Percentiles rank a stretch among this genome's conserved stretches.
These are phyloP conservation scores for Biancaea sappan DNA, from an alignment of 306 rosid species.

Conservation along the genomic window DNA sequence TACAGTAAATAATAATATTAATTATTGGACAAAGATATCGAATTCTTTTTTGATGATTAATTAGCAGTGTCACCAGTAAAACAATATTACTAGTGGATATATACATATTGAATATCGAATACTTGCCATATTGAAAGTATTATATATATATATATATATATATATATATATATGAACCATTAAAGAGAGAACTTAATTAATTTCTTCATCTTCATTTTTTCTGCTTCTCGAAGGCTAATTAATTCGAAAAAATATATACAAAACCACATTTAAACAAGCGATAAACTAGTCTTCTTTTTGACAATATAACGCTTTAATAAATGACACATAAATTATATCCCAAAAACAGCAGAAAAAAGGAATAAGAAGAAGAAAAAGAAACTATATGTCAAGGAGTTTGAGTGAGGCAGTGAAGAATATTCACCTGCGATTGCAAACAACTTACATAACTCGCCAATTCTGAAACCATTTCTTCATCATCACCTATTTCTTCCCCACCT, in stretches of 20 bases:
- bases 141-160: too few relatives aligned
- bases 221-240: neutral
- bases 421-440: constrained; percentile 77
- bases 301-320: neutral
- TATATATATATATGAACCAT: too few relatives aligned
- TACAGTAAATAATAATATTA: neutral
- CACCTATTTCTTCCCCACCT: constrained; percentile 64
- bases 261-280: neutral
- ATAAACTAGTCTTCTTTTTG: neutral
- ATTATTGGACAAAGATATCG: neutral
- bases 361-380: neutral
- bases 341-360: neutral
- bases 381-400: neutral
- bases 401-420: constrained; percentile 61
- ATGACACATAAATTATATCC: neutral
- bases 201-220: neutral
- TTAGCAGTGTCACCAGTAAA: too few relatives aligned
- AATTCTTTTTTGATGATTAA: too few relatives aligned
- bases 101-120: neutral
- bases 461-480: constrained; percentile 45
- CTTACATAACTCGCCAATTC: constrained; percentile 65
- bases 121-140: neutral
- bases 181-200: neutral
- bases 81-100: too few relatives aligned
- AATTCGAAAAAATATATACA: neutral